Base-by-base conservation (phyloP, 1,284 basidiomycete species). In the Acaromyces ingoldii region DNA sequence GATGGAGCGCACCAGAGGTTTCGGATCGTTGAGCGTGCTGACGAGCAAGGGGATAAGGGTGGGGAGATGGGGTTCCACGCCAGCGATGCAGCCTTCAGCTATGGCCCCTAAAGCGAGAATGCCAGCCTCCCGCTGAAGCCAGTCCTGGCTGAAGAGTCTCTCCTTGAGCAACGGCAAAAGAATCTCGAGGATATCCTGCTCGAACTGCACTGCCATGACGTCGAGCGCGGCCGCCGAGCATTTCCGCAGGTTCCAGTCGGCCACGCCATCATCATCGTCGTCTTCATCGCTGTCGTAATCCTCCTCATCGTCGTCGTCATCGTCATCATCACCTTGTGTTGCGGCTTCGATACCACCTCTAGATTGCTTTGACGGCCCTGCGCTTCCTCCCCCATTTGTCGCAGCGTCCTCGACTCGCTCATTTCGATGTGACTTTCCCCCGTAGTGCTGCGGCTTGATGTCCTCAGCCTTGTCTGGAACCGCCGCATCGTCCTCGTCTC, bases 201-300 rank as follows among this genome's bases (percentile, higher is more conserved):
- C 85, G 70, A 96, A 98, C 48, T 89, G 84, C 25, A 97, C 90
- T 1, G 92, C 91, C 61, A 98, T 84, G 17, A 99, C 93, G 76
- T 99, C 95, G 54, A 99, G 81, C 1, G 95, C 95, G 0, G 95
- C 95, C 0, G 95, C 95, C 1, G 91, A 91, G 75, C 95, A 99
- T 79, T 99, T 99, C 62, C 95, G 83, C 60, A 98, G 80, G 77
- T 98, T 98, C 95, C 95, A 99, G 76, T 97, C 91, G 7, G 91
- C 92, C n/a, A 88, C 86, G 79, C 89, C 88, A 70, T 97, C 93
- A 60, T 98, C 93, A 7, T 91, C 91, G 64, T 92, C 91, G 57
- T 92, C 89, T 34, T 91, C 88, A 52, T 89, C 87, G 58, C 93
- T 88, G 46, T 87, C 82, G 63, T 90, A 84, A 53, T 91, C 86